Percentiles rank a stretch among this genome's conserved stretches.
These are phyloP conservation scores for Botrytis byssoidea DNA, from an alignment of 2,329 filamentous ascomycete species.

Conservation along the genomic window DNA sequence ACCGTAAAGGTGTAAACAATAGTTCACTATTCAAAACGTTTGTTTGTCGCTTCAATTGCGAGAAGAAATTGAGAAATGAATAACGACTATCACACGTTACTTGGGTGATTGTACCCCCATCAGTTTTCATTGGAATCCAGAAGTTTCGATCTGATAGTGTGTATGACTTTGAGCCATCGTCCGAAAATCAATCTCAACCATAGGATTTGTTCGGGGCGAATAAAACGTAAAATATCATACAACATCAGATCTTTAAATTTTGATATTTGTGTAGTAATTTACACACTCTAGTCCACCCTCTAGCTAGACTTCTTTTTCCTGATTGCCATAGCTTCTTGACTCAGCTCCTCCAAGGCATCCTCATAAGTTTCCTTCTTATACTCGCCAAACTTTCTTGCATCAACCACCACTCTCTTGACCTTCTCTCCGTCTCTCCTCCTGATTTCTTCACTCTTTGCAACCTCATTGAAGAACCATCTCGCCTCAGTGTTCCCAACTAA, in stretches of 20 bases:
- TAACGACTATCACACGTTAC: too few relatives aligned
- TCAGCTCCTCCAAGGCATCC: constrained; percentile 48
- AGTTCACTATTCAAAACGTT: too few relatives aligned
- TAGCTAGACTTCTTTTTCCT: constrained; percentile 4
- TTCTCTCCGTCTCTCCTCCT: constrained; percentile 44
- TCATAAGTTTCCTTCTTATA: constrained; percentile 46
- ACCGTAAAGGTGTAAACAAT: too few relatives aligned
- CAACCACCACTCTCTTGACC: constrained; percentile 46
- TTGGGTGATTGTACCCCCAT: too few relatives aligned
- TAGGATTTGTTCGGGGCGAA: neutral
- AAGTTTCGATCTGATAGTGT: neutral
- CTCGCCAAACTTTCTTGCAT: constrained; percentile 43
- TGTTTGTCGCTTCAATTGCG: too few relatives aligned
- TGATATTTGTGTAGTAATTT: neutral
- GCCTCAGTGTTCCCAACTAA: constrained; percentile 78
- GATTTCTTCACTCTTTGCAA: constrained; percentile 59
- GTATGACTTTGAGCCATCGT: neutral
- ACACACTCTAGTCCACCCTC: neutral
- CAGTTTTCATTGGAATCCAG: too few relatives aligned
- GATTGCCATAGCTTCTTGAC: constrained; percentile 22
- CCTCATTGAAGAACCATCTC: constrained; percentile 83
- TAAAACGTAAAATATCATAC: neutral
- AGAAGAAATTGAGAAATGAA: too few relatives aligned
- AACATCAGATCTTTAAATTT: neutral
- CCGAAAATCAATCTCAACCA: neutral